Base-by-base conservation (phyloP, 2,329 filamentous ascomycete species). In the Beauveria bassiana region DNA sequence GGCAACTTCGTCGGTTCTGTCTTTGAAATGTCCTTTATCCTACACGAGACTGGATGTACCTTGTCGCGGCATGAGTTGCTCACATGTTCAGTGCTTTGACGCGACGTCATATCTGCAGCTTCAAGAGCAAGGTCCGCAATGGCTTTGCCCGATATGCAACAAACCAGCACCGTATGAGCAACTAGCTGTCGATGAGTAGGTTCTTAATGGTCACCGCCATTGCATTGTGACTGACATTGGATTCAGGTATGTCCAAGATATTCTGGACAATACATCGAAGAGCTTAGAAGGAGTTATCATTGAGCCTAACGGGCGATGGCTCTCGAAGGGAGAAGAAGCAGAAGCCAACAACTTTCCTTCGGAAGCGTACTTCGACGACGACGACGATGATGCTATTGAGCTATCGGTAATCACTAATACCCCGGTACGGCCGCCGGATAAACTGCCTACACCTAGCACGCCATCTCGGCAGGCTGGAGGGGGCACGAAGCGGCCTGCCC, bases 91-190 rank as follows among this genome's bases (percentile, higher is more conserved):
- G 71, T 99, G 95, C 72, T 99, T 98, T 68, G 95, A 99, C 72
- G 93, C 90, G 3, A 88, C 86, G 3, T 96, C 91, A 2, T 99
- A 97, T 71, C 81, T 99, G 22, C 91, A 96, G 68, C 77, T 99
- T 31, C 93, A 98, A 72, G 92, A 98, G 72, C 95, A 99, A 77
- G 93, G 91, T 0, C 95, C 95, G 0, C 96, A 95, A 20, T 99
- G 95, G 95, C 81, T 86, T n/a, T 99, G 95, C 69, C 95, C 95
- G 0, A 88, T 97, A 24, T 99, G 95, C 78, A 93, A 88, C 74
- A 96, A 93, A 70, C 76, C 84, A 0, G 87, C 92, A 1, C 85
- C 87, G 0, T 99, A 91, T 72, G 89, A 93, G 56, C 86, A 84
- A 53, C 77, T 99, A 26, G 91, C 91, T 12, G 86, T 98, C 34